These are phyloP conservation scores for Dactylellina leptospora DNA, from an alignment of 2,329 filamentous ascomycete species.

Conservation along the genomic window DNA sequence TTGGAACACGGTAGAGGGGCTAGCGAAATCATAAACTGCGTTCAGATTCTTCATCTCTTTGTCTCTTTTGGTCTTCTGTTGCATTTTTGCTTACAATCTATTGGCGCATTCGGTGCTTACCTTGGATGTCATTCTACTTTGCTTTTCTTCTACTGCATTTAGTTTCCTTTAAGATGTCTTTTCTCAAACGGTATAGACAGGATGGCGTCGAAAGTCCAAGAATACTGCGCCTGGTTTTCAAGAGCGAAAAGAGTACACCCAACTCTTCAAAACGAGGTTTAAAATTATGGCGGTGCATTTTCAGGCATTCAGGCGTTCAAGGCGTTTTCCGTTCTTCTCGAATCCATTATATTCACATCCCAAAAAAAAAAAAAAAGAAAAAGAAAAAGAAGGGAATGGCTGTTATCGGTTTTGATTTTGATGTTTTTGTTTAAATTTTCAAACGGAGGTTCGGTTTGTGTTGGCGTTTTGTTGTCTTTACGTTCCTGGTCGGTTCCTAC, in stretches of 20 bases:
- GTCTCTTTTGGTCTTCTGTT: conserved; percentile 2
- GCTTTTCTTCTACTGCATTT: not conserved
- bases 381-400: too few species aligned
- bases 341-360: too few species aligned
- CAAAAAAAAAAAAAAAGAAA: too few species aligned
- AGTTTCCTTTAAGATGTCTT: conserved; percentile 1
- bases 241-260: not conserved
- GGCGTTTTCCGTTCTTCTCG: not conserved
- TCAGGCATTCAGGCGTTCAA: conserved; percentile 29
- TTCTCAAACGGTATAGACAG: not conserved
- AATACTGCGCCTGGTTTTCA: conserved; percentile 4
- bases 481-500: not conserved
- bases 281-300: not conserved
- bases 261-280: conserved; percentile 17
- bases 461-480: conserved; percentile 10
- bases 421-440: not conserved
- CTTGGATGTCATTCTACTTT: not conserved
- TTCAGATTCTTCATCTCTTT: too few species aligned
- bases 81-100: not conserved
- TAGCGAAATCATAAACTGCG: too few species aligned
- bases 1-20: not conserved
- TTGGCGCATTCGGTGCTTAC: not conserved
- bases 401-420: not conserved
- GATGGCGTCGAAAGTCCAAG: not conserved
- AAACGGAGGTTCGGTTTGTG: not conserved